Base-by-base conservation (phyloP, 2,329 filamentous ascomycete species). In the Alternaria ethzedia region DNA sequence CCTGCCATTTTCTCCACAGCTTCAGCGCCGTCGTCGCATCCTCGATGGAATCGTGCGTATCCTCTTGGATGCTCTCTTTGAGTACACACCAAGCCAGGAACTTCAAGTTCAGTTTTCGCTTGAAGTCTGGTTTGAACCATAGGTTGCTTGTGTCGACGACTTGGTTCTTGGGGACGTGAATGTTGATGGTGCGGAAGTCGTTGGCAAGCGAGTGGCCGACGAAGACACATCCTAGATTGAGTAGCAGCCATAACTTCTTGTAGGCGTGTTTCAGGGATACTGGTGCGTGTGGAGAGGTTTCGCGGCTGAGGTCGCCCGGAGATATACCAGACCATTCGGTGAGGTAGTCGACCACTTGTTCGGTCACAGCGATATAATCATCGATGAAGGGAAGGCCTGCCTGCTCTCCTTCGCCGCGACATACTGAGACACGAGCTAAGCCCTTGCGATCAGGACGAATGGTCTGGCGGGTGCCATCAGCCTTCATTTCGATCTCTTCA, bases 181-280 rank as follows among this genome's bases (percentile, higher is more conserved):
- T 97, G 79, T 99, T 99, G 81, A 97, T 97, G 59, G 97, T 97
- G 57, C 96, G 93, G 82, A 99, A 98, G 80, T 99, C 96, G 71
- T 96, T 95, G 70, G 93, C 93, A 45, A 99, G 85, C 5, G 95
- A 95, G 75, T 99, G 96, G 3, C 96, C 96, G 6, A 99, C 87
- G 78, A 99, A 99, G 66, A 92, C 89, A 81, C 94, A 97, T 51
- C 96, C 96, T 0, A 98, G 86, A 76, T 99, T 99, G 30, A 99
- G 87, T 17, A 99, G 86, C 15, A 98, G 88, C 96, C 96, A 99
- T 28, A 99, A 89, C 79, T 97, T 97, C 82, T 99, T 99, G 85
- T 98, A 99, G 1, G 93, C 94, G 61, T 92, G 88, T 78, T 99
- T 99, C 44, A 98, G 86, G 2, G 91, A 87, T 9, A 98, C 90